phyloP scores from a whole-genome alignment of 1,139 yeast species.

The Diutina pseudorugosa region DNA sequence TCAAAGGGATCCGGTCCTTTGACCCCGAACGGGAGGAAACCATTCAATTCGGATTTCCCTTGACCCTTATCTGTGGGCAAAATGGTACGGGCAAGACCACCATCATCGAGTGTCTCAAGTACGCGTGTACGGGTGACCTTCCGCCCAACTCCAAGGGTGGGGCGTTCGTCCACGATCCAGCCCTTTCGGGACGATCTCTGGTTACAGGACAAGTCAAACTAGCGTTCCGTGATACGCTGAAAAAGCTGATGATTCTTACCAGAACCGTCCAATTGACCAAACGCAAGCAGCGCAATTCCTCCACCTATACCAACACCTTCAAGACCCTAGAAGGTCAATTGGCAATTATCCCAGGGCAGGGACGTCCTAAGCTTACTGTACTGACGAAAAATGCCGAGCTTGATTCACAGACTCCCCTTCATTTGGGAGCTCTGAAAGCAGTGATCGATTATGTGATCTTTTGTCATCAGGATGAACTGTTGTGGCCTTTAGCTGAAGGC shows the following conservation, averaged over 20 bases:
- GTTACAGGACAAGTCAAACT: conserved; percentile 86
- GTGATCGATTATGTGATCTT: conserved; percentile 86
- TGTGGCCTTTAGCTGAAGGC: conserved; percentile 96
- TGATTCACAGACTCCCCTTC: conserved; percentile 69
- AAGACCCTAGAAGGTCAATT: conserved; percentile 88
- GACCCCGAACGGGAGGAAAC: conserved; percentile 74
- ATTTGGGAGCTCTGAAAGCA: conserved; percentile 80
- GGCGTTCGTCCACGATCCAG: conserved; percentile 92
- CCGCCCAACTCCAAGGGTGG: conserved; percentile 97
- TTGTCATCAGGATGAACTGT: conserved; percentile 94
- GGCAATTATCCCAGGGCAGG: conserved; percentile 44
- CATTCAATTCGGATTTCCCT: conserved; percentile 80
- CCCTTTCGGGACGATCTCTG: conserved; percentile 59
- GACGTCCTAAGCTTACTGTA: conserved; percentile 48
- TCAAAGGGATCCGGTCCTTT: conserved; percentile 86
- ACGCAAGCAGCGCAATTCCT: conserved; percentile 24
- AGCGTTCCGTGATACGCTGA: conserved; percentile 67
- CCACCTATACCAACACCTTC: conserved; percentile 43
- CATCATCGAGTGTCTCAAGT: conserved; percentile 84
- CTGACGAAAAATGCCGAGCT: conserved; percentile 80
- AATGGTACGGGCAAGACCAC: conserved; percentile 99
- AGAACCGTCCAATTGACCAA: conserved; percentile 66
- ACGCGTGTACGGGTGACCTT: conserved; percentile 89
- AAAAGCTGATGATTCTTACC: conserved; percentile 73
- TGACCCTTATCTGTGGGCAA: conserved; percentile 89